Conservation (phyloP, 257 asterid genomes). For the Vinca minor region DNA sequence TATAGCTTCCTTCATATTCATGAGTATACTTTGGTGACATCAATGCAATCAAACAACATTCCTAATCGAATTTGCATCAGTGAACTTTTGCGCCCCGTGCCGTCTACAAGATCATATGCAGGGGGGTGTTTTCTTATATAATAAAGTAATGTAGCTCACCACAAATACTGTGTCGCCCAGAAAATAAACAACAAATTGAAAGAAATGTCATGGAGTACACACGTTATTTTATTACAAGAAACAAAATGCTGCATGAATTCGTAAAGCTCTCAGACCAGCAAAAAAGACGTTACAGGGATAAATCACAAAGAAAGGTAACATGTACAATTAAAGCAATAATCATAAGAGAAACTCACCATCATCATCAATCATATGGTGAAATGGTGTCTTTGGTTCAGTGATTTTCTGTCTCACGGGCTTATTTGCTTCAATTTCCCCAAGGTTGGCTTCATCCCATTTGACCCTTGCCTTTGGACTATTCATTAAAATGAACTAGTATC, state of each 20-base stretch:
- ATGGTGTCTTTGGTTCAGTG: constrained; percentile 98
- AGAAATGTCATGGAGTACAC: not conserved
- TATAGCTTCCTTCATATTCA: not conserved
- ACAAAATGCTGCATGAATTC: not conserved
- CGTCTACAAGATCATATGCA: not conserved
- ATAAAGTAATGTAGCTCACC: not conserved
- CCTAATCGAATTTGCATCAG: not conserved
- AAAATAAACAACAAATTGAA: not conserved
- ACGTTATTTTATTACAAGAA: not conserved
- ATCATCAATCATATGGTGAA: constrained; percentile 80
- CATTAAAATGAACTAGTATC: constrained; percentile 11
- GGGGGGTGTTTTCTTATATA: not conserved
- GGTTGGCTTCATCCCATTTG: constrained; percentile 75
- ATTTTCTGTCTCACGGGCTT: constrained; percentile 93
- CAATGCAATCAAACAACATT: no score
- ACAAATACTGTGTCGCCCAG: not conserved
- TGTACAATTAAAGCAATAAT: no score
- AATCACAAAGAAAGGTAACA: not conserved
- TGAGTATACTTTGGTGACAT: not conserved
- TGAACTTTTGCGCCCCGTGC: not conserved
- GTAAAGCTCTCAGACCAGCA: not conserved
- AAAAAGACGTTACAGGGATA: not conserved
- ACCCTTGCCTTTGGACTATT: constrained; percentile 50
- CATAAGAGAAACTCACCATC: constrained; percentile 61
- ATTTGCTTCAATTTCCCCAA: constrained; percentile 89